Conservation (phyloP, 805 yeast species). For the Teunomyces barrocoloradensis region DNA sequence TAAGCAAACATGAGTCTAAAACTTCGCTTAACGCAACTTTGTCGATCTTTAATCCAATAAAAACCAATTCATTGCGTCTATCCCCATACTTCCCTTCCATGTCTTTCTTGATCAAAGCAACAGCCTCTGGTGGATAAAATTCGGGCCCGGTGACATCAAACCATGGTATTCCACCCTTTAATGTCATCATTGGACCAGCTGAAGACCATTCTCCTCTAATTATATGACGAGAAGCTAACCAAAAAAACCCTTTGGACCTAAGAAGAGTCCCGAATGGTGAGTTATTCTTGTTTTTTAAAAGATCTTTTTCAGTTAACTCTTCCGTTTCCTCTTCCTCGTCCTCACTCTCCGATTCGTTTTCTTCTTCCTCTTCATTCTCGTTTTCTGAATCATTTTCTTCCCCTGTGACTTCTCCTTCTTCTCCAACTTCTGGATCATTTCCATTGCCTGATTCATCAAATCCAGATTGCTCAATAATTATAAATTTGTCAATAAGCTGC, state of each 20-base stretch:
- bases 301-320: conserved; percentile 19
- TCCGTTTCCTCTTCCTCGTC: conserved; percentile 10
- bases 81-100: conserved; percentile 42
- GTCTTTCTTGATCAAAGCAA: conserved; percentile 30
- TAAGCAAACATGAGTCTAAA: conserved; percentile 39
- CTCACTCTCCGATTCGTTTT: conserved; percentile 5
- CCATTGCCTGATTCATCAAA: conserved; percentile 4
- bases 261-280: conserved; percentile 38
- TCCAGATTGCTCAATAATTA: conserved; percentile 19
- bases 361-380: conserved; percentile 9
- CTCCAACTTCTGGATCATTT: conserved; percentile 16
- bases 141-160: conserved; percentile 33
- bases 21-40: conserved; percentile 22
- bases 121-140: conserved; percentile 30
- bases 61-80: conserved; percentile 45
- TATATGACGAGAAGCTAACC: conserved; percentile 43
- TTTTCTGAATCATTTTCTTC: conserved; percentile 16
- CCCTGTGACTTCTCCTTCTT: conserved; percentile 11
- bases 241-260: conserved; percentile 44
- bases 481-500: conserved; percentile 34
- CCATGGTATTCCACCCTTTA: conserved; percentile 45
- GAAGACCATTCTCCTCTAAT: conserved; percentile 45
- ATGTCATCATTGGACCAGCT: conserved; percentile 42
- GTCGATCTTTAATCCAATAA: conserved; percentile 40
- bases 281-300: conserved; percentile 31